Base-by-base conservation (phyloP, 768 basidiomycete species). In the Rhodotorula taiwanensis region DNA sequence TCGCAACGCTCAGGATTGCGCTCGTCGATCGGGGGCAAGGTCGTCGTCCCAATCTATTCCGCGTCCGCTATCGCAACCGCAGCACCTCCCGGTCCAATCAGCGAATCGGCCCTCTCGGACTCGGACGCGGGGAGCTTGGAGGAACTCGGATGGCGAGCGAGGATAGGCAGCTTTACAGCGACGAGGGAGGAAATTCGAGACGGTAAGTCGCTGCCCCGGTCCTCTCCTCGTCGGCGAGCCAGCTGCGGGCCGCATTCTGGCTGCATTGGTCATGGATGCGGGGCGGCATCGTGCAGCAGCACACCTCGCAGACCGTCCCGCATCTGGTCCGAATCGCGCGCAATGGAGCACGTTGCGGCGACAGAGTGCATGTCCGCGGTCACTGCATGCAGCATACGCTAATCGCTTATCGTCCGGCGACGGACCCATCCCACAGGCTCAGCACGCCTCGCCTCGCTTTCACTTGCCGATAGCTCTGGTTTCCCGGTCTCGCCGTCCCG, bases 121-220 rank as follows among this genome's bases (percentile, higher is more conserved):
- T 50, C 39, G 11, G 58, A 66, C 11, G 27, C 18, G 8, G 57
- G 56, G 45, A 61, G 59, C 41, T 39, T 48, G 18, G 34, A 56
- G 21, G 56, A 58, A 9, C 34, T 1, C 5, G 60, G 58, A 9
- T 18, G 56, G 18, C 33, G 21, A 5, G 34, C 39, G n/a, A 21
- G 28, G 28, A 41, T 66, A 23, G 69, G 69, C n/a, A 62, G 60
- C 39, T 70, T 60, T 58, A 66, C 57, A 30, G 52, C 48, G 0
- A 66, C 69, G 23, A 25, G 64, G 25, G 69, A 70, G 31, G 69
- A 70, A 33, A 48, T 70, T 2, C 34, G 69, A 10, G 69, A 70
- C 34, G 64, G 69, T 66, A 25, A 52, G 67, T 61, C 36, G 5
- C 8, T 16, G 36, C n/a, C 34, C 31, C 36, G 18, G 16, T 39